Base-by-base conservation (phyloP, 768 basidiomycete genomes). In the Hypsizygus marmoreus region DNA sequence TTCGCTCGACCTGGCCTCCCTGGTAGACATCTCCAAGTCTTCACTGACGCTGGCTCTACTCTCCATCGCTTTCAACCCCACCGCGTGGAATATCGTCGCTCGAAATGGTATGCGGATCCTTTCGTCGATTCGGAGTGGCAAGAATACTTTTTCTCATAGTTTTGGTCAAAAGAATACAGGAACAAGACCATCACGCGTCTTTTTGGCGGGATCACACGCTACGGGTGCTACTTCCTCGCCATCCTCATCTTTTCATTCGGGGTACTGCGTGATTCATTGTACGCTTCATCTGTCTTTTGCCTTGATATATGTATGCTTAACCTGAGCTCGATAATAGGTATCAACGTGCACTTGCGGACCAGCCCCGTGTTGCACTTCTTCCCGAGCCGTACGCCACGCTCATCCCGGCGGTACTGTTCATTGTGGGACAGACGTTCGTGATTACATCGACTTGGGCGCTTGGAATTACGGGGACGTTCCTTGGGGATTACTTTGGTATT, bases 81-180 rank as follows among this genome's bases (percentile, higher is more conserved):
- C 84, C 1, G 93, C 87, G 47, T 99, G 95, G 95, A 99, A 99
- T 66, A 82, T 93, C 51, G 82, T 95, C 22, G 95, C 95, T 19
- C 85, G 84, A 45, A 92, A 95, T 70, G 93, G 93, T 93, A 51
- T 38, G 81, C 69, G 20, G 23, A 24, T 36, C 23, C 36, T 33
- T 29, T 3, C 20, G 11, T 40, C 28, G 29, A 37, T 41, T 31
- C 13, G 20, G 23, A 24, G 14, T 35, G 16, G n/a, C 51, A 28
- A 39, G 25, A 36, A 31, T 50, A 8, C 19, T n/a, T 14, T 16
- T 24, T 24, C 37, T 30, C 23, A 32, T 29, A 34, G 7, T 19
- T 28, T 30, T 11, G 3, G n/a, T n/a, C n/a, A n/a, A 43, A 37
- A 77, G 75, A 77, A 61, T 91, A 90, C 69, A 81, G 72, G 49